phyloP scores from a whole-genome alignment of 345 rosid species.

The Populus ilicifolia region DNA sequence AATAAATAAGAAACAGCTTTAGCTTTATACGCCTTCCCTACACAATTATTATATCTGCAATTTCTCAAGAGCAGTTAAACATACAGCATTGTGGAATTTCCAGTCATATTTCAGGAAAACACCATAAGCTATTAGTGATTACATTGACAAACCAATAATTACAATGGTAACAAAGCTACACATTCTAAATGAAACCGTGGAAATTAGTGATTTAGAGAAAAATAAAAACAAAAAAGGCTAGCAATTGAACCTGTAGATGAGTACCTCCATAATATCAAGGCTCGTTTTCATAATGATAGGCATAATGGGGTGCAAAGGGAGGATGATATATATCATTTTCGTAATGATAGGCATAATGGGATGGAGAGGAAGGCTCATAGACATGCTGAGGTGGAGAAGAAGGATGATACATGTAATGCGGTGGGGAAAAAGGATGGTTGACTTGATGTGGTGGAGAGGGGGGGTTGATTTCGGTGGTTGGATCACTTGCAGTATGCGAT shows the following conservation, averaged over 20 bases:
- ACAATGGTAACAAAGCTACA: not conserved
- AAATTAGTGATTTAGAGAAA: not conserved
- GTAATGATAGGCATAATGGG: constrained; percentile 38
- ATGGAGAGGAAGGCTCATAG: constrained; percentile 34
- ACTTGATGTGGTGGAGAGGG: constrained; percentile 43
- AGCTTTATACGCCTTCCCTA: too few relatives aligned
- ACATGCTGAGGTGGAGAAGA: constrained; percentile 19
- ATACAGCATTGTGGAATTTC: not conserved
- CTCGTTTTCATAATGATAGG: constrained; percentile 40
- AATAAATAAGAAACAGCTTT: too few relatives aligned
- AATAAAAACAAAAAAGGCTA: constrained; percentile 15
- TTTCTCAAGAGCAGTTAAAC: not conserved
- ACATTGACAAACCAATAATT: not conserved
- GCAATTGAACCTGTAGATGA: constrained; percentile 9
- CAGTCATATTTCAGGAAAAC: not conserved
- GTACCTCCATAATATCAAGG: not conserved
- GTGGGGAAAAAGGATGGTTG: constrained; percentile 34
- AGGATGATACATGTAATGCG: constrained; percentile 37
- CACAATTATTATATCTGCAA: not conserved
- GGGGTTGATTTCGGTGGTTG: constrained; percentile 45
- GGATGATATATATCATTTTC: constrained; percentile 34
- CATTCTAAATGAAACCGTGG: not conserved
- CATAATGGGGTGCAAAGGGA: constrained; percentile 22
- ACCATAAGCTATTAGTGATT: not conserved
- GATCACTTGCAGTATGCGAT: constrained; percentile 21